A percentile compares a stretch with the other conserved stretches of the same genome.
Conservation (phyloP, 2,329 filamentous ascomycete genomes). For the Neofusicoccum cordaticola region DNA sequence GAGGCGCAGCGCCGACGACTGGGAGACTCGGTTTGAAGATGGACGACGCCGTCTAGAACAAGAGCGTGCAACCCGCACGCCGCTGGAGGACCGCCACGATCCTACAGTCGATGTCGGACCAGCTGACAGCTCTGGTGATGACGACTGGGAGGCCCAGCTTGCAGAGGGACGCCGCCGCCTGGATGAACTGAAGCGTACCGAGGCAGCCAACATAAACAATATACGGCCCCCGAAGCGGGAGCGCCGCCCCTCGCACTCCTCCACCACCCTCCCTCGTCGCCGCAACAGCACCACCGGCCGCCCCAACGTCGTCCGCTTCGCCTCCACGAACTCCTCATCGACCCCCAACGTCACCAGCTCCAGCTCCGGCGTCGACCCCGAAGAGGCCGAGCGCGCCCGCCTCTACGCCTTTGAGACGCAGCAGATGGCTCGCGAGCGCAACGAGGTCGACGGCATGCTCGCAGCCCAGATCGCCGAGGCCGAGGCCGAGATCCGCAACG, state of each 20-base stretch:
- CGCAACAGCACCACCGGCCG: neutral
- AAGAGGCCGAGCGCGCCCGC: neutral
- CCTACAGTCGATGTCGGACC: neutral
- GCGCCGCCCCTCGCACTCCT: neutral
- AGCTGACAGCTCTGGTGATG: neutral
- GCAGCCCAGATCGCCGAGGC: neutral
- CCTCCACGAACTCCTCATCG: neutral
- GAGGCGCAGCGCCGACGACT: neutral
- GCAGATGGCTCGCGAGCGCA: neutral
- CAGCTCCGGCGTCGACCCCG: neutral
- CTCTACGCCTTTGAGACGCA: neutral
- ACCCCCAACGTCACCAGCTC: neutral
- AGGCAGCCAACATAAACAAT: neutral
- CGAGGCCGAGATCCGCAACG: neutral
- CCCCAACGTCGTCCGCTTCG: neutral
- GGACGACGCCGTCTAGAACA: slow-evolving; percentile 4
- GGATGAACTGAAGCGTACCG: neutral
- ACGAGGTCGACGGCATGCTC: neutral
- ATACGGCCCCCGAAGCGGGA: neutral
- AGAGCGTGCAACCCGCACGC: neutral
- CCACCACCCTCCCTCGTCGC: neutral
- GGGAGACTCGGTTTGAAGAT: neutral
- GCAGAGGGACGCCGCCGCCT: slow-evolving; percentile 3
- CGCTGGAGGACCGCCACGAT: neutral
- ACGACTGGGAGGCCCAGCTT: neutral